Evolutionary conservation across 2,329 filamentous ascomycete species (phyloP), one percentile per base, ranked within the genome.

Genomic region (Hyphodiscus sp.): DNA sequence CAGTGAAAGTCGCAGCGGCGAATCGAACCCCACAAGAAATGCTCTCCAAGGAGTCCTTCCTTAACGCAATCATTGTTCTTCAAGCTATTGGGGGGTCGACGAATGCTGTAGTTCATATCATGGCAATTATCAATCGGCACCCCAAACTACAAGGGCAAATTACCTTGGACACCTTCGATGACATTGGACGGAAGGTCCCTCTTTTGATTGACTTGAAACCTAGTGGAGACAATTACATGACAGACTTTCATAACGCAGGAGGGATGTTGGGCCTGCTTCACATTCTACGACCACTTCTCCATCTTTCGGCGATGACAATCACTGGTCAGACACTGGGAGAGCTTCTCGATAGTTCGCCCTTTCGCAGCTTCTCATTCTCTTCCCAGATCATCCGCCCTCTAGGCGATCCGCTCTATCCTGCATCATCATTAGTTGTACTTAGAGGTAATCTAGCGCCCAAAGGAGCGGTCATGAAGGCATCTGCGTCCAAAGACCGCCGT

Each of bases 181-280:
- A 76, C 4, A 72, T 78, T 33, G 76, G 76, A 3, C 67, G 68
- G 16, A 73, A 66, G 8, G 75, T 72, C 0, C 76, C 76, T 0
- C 61, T 79, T 0, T 60, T 78, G 5, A 68, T 78, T 10, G 76
- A 79, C 57, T 65, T 79, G n/a, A 78, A 79, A 54, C 76, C 76
- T 0, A 77, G 74, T 51, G 76, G 76, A 2, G 74, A 76, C 54
- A 77, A 76, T 54, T 78, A 77, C 58, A 78, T 78, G 76, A 74
- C 70, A n/a, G 76, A 79, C 58, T 78, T 78, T 52, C 76, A 78
- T 57, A 76, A 77, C 54, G 74, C 75, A 0, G 76, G 76, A 1
- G 76, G 76, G 3, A 77, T 78, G 75, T 59, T 74, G 23, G 73
- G 73, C 3, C 60, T 79, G 7, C 57, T 78, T 20, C 73, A 76